Conservation (phyloP, 495 filamentous ascomycete species). For the Glarea lozoyensis region DNA sequence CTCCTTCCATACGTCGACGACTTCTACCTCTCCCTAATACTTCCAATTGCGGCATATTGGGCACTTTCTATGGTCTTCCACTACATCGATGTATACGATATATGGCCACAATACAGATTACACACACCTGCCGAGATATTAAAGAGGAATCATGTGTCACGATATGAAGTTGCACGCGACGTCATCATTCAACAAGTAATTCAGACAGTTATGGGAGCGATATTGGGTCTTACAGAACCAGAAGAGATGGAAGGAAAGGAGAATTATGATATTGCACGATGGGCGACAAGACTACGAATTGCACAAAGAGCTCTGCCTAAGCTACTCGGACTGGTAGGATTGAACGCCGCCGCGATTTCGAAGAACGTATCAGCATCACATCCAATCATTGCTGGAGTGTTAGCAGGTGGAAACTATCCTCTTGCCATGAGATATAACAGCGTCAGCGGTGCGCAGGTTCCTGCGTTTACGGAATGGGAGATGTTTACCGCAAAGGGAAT, state of each 20-base stretch:
- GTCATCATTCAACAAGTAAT: conserved; percentile 85
- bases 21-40: conserved; percentile 59
- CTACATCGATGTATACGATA: conserved; percentile 67
- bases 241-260: conserved; percentile 60
- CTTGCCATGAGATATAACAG: conserved; percentile 36
- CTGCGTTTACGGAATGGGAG: conserved; percentile 67
- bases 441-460: conserved; percentile 31
- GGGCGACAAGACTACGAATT: conserved; percentile 66
- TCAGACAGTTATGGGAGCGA: conserved; percentile 58
- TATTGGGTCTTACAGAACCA: conserved; percentile 55
- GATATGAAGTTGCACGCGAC: conserved; percentile 75
- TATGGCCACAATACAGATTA: conserved; percentile 78
- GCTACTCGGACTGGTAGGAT: conserved; percentile 45
- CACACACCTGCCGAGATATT: conserved; percentile 86
- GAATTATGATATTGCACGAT: conserved; percentile 73
- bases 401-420: conserved; percentile 70
- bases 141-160: conserved; percentile 76
- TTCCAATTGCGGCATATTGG: conserved; percentile 88
- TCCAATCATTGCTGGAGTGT: conserved; percentile 54
- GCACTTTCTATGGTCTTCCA: conserved; percentile 78
- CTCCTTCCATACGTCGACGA: conserved; percentile 75
- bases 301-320: conserved; percentile 59
- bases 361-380: conserved; percentile 48
- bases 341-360: conserved; percentile 45
- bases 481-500: conserved; percentile 59